A percentile compares a stretch with the other conserved stretches of the same genome.
Evolutionary conservation across 2,329 filamentous ascomycete genomes (phyloP).

Genomic region (Chrysoporthe puriensis): DNA sequence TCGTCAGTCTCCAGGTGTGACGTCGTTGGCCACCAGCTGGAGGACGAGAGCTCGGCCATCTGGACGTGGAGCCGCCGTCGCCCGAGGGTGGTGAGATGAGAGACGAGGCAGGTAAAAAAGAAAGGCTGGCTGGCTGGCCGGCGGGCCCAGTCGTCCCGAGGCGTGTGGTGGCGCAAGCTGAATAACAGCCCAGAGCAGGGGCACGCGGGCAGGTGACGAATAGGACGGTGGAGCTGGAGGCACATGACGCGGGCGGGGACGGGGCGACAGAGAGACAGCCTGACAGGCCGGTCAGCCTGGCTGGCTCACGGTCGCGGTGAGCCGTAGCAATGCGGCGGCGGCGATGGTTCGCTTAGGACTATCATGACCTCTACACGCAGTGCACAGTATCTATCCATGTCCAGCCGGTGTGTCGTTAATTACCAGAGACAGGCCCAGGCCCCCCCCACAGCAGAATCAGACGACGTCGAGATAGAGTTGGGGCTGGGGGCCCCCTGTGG

Average conservation of each 20-base stretch:
- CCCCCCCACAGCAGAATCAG: not conserved
- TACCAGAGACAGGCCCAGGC: not conserved
- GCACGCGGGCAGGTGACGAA: conserved; percentile 18
- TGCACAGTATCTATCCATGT: too few species aligned
- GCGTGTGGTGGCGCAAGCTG: conserved; percentile 8
- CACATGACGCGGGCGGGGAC: conserved; percentile 20
- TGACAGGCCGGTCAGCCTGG: not conserved
- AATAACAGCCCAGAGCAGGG: not conserved
- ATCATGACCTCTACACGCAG: too few species aligned
- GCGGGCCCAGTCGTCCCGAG: not conserved
- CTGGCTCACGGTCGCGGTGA: not conserved
- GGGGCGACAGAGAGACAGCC: too few species aligned
- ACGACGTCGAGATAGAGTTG: conserved; percentile 2
- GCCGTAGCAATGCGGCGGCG: too few species aligned
- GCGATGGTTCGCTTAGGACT: too few species aligned
- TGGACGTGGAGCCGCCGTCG: not conserved
- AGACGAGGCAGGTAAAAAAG: not conserved
- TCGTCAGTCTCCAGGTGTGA: not conserved
- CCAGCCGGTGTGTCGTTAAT: too few species aligned
- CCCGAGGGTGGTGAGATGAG: not conserved
- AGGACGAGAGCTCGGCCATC: not conserved
- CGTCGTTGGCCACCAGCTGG: not conserved
- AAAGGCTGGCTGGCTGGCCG: too few species aligned
- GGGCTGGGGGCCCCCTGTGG: not conserved
- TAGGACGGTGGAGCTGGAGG: not conserved